phyloP scores from a whole-genome alignment of 2,329 filamentous ascomycete genomes.

The Fusarium pininemorale region DNA sequence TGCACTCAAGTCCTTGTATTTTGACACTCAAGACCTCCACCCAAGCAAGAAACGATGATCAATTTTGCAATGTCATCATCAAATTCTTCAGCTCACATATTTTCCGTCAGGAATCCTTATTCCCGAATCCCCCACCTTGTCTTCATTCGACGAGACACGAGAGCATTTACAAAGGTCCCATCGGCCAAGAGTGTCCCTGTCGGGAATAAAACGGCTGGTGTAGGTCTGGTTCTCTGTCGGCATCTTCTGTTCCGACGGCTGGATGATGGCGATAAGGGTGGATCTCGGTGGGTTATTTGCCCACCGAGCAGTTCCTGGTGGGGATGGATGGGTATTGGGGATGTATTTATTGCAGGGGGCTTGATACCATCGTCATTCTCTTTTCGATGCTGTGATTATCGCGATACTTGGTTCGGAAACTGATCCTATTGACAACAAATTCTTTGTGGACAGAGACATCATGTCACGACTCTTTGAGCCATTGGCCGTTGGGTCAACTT shows the following conservation, averaged over 20 bases:
- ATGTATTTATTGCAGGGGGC: background rate
- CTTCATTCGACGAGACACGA: background rate
- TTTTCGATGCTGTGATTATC: background rate
- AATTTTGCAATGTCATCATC: background rate
- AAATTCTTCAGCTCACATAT: background rate
- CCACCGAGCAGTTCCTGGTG: background rate
- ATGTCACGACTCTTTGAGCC: background rate
- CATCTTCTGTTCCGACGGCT: background rate
- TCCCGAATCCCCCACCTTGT: background rate
- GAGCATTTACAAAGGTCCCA: background rate
- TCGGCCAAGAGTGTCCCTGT: background rate
- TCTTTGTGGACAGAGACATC: background rate
- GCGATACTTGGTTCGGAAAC: too few species aligned
- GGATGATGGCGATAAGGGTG: background rate
- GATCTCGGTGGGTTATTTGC: background rate
- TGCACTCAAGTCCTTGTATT: background rate
- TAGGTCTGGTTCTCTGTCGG: background rate
- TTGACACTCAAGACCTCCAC: background rate
- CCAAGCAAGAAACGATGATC: background rate
- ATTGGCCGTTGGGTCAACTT: background rate
- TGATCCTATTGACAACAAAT: rapidly evolving
- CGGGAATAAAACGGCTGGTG: background rate
- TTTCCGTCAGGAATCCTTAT: background rate
- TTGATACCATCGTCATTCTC: too few species aligned
- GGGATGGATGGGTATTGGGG: background rate